Evolutionary conservation across 345 rosid genomes (phyloP).

Genomic region (Eucalyptus tenuipes): DNA sequence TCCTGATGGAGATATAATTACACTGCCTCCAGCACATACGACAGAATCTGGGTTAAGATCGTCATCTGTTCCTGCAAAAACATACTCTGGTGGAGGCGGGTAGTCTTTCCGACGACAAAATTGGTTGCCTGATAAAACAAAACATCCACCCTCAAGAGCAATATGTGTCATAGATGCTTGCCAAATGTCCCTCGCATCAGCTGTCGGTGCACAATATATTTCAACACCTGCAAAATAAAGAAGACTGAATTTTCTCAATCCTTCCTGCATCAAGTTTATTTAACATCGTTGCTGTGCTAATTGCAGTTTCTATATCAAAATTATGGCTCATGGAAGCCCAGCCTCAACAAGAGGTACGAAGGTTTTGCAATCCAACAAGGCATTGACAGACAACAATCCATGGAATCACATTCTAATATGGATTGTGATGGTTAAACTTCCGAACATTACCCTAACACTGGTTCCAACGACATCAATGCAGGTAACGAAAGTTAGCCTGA

Average conservation of each 20-base stretch:
- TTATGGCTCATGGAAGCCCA: not conserved
- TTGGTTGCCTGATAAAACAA: slow-evolving; percentile 82
- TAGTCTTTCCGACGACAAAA: slow-evolving; percentile 83
- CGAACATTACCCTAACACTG: not conserved
- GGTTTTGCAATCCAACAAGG: not conserved
- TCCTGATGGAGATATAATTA: slow-evolving; percentile 81
- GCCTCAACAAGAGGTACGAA: not conserved
- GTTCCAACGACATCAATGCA: not conserved
- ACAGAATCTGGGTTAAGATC: slow-evolving; percentile 59
- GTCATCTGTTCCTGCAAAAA: slow-evolving; percentile 54
- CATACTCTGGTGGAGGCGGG: slow-evolving; percentile 83
- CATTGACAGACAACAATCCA: not conserved
- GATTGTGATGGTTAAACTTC: not conserved
- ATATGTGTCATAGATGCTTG: slow-evolving; percentile 86
- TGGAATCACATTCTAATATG: not conserved
- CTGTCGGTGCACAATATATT: slow-evolving; percentile 95
- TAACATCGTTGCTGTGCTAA: not conserved
- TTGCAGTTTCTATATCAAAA: not conserved
- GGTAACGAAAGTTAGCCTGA: not conserved
- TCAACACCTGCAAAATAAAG: slow-evolving; percentile 39
- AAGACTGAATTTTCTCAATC: not conserved
- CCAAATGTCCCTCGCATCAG: slow-evolving; percentile 82
- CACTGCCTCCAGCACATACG: slow-evolving; percentile 92
- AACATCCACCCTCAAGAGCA: slow-evolving; percentile 97
- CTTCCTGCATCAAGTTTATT: not conserved